Base-by-base conservation (phyloP, 352 stramenopile species). In the Plasmopara muralis region DNA sequence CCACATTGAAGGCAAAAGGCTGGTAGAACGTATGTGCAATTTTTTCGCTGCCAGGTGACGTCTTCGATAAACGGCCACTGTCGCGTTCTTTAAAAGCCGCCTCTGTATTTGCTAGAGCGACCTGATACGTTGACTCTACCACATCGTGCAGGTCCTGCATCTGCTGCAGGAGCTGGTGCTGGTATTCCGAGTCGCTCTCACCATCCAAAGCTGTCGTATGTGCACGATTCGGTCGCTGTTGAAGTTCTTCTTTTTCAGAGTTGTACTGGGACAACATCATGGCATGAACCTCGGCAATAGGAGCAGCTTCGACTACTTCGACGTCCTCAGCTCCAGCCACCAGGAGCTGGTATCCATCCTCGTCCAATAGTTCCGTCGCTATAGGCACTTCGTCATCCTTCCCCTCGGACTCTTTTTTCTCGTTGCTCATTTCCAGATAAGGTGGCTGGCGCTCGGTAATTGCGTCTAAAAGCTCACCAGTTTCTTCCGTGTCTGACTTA, bases 121-220 rank as follows among this genome's bases (percentile, higher is more conserved):
- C 70, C 53, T 85, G 71, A 62, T 85, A 87, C 54, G 78, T 86
- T 18, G 61, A 73, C 64, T 89, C 78, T 3, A 63, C 75, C 16
- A 72, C 67, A 54, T 68, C 67, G 44, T 72, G 78, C 44, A 89
- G 57, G 56, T 85, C 72, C 51, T 84, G 75, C 78, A 89, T 87
- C 55, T 85, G 78, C 58, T 77, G 66, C 64, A 73, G 78, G 39
- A 89, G 67, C 60, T 87, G 69, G 58, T 76, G 72, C 62, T 89
- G 73, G 47, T 85, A 83, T 47, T 56, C 66, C 28, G 43, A 20
- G 13, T 46, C 37, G 13, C 20, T 47, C 10, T 33, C 54, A 6
- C 53, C 54, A 9, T 47, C 46, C n/a, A 62, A 46, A 14, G 62
- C 62, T 15, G 52, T 64, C 14, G 54, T 71, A 45, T 64, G 68